These are phyloP conservation scores for Pseudogymnoascus sp. DNA, from an alignment of 2,329 filamentous ascomycete species.

Conservation along the genomic window DNA sequence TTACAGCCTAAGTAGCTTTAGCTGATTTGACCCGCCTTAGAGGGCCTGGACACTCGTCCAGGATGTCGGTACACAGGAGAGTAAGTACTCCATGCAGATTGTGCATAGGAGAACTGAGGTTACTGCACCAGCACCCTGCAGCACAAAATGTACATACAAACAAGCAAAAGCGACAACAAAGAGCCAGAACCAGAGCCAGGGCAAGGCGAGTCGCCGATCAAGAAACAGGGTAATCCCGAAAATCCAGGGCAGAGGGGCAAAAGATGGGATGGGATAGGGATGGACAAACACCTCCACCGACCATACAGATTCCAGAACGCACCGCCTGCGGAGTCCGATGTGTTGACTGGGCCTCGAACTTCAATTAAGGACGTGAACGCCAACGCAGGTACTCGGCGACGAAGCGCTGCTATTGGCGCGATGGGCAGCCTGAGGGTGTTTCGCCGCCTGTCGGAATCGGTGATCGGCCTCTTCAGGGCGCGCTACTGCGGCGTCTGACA, in stretches of 20 bases:
- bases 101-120: not conserved
- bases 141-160: not conserved
- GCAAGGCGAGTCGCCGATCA: not conserved
- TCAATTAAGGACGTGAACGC: not conserved
- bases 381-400: not conserved
- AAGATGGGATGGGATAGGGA: not conserved
- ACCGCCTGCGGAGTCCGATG: not conserved
- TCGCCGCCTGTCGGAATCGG: not conserved
- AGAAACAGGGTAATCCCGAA: not conserved
- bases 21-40: not conserved
- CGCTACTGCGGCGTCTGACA: not conserved
- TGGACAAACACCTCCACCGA: not conserved
- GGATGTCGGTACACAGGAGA: not conserved
- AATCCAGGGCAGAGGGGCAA: not conserved
- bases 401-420: not conserved
- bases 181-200: not conserved
- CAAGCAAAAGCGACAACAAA: not conserved
- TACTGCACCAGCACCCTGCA: not conserved
- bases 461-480: not conserved
- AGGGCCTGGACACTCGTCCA: not conserved
- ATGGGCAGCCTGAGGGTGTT: not conserved
- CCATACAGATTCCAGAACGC: not conserved
- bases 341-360: constrained; percentile 3
- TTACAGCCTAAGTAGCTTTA: not conserved
- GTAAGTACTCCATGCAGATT: not conserved